Evolutionary conservation across 805 yeast species (phyloP), one percentile per base, ranked within the genome.

Genomic region (Millerago galiae): DNA sequence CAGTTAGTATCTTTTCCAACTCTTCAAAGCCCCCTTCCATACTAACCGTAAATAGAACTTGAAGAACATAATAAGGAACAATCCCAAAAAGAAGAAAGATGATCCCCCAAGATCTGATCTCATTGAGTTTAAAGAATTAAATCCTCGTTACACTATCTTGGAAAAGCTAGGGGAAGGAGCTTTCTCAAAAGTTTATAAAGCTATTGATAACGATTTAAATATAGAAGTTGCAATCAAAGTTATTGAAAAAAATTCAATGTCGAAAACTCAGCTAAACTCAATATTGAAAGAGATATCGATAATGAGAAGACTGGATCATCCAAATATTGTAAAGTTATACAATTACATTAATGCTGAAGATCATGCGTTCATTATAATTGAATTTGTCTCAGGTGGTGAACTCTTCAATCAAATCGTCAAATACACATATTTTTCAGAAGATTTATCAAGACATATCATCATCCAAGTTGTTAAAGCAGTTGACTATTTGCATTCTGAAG

Each of bases 271-370:
- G 56, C 70, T 74, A 49, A 79, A 75, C 41, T 80, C 87, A 17
- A 95, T 86, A 3, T 64, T 81, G 46, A 86, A 87, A 54, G 97
- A 89, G 60, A 86, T 86, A 11, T 73, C 81, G 12, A 79, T 89
- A 33, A 81, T 84, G 79, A 71, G 80, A 59, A 81, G 77, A 52
- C 67, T 79, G 52, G 68, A 68, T 53, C 88, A 71, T 56, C 78
- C 80, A 6, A 79, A 84, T 54, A 69, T 84, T 42, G 86, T 83
- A 8, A 65, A 67, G 41, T 74, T 84, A 44, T 70, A 80, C 45
- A 81, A 83, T 56, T 83, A 81, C 53, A 72, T 79, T 43, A 88
- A 83, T 57, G 70, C 79, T 5, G 72, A 70, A 3, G 66, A 72
- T 16, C 74, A 74, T 58, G 83, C 80, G 53, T 84, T 79, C 54